Percentiles rank a stretch among this genome's conserved stretches.
phyloP scores from a whole-genome alignment of 225 moss, liverwort and hornwort species.

The Pseudisothecium myosuroides region DNA sequence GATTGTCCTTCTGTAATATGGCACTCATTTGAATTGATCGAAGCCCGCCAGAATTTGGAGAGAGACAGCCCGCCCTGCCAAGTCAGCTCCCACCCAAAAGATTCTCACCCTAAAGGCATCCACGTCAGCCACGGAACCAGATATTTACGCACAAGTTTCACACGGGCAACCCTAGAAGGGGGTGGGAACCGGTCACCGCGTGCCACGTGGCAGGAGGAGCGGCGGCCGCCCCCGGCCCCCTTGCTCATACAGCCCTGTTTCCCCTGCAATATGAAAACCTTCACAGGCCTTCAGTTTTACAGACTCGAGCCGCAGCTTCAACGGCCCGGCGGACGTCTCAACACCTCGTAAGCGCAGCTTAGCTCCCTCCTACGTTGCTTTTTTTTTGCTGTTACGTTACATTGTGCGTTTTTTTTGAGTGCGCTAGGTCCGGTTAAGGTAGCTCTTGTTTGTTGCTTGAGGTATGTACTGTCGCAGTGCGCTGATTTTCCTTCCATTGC shows the following conservation, averaged over 20 bases:
- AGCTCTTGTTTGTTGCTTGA: neutral
- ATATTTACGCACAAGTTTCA: conserved; percentile 2
- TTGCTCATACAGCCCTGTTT: neutral
- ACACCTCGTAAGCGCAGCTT: neutral
- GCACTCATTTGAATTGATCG: neutral
- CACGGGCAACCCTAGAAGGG: conserved; percentile 2
- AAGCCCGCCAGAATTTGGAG: neutral
- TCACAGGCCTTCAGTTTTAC: neutral
- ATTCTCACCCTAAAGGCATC: neutral
- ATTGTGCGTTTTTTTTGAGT: neutral
- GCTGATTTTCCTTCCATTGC: neutral
- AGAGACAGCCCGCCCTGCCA: neutral
- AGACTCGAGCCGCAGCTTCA: neutral
- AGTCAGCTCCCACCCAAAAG: neutral
- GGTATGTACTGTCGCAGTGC: neutral
- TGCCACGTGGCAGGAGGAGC: neutral
- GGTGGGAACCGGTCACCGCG: neutral
- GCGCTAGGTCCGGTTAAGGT: neutral
- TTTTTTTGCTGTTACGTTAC: too few species aligned
- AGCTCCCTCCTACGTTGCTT: too few species aligned
- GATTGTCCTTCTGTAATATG: neutral
- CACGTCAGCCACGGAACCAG: conserved; percentile 9
- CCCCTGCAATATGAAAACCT: neutral
- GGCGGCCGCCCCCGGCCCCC: conserved; percentile 6
- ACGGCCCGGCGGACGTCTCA: neutral